Conservation (phyloP, 257 asterid genomes). For the Cynanchum wilfordii region DNA sequence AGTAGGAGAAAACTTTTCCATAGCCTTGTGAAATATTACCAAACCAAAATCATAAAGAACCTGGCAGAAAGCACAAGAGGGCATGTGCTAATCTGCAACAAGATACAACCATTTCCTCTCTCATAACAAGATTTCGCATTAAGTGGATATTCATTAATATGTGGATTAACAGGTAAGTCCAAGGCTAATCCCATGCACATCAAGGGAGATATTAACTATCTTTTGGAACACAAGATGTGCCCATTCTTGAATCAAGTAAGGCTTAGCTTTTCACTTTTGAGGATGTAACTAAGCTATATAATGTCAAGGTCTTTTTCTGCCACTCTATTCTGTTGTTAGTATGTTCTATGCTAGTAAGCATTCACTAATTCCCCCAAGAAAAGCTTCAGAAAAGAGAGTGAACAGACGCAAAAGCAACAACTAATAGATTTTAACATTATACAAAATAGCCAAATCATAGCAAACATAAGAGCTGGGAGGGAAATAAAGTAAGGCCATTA, state of each 20-base stretch:
- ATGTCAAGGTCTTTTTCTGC: neutral
- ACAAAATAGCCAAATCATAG: neutral
- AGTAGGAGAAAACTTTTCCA: neutral
- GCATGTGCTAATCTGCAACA: neutral
- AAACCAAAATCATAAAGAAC: neutral
- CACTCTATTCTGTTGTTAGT: neutral
- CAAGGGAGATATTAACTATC: neutral
- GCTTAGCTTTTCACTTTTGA: neutral
- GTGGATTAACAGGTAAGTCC: neutral
- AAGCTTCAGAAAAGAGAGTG: neutral
- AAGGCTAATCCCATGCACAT: neutral
- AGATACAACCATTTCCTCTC: neutral
- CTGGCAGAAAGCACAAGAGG: neutral
- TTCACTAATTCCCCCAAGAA: neutral
- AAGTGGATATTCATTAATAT: neutral
- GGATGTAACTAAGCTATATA: neutral
- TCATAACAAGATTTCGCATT: neutral
- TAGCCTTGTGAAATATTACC: neutral
- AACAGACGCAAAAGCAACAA: neutral
- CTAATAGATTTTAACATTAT: neutral
- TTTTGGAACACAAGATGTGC: neutral
- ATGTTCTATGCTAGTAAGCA: neutral
- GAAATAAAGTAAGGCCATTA: neutral
- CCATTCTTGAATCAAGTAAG: neutral
- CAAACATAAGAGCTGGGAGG: neutral